Evolutionary conservation across 495 filamentous ascomycete genomes (phyloP).

Genomic region (Penicillium silybi): DNA sequence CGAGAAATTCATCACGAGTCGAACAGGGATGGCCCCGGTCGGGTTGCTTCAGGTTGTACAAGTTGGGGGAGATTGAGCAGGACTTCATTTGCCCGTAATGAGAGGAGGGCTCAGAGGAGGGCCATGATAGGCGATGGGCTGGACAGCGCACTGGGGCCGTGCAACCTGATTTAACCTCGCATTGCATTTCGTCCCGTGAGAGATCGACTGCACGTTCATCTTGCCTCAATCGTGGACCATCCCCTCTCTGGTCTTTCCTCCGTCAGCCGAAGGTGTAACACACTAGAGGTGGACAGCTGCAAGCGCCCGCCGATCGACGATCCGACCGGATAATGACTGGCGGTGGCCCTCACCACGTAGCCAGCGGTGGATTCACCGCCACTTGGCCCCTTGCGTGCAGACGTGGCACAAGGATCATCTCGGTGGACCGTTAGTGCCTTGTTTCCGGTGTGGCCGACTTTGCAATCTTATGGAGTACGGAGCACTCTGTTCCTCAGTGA

Average conservation of each 20-base stretch:
- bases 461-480: not conserved
- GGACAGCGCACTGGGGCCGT: conserved; percentile 11
- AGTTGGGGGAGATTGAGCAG: not conserved
- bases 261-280: conserved; percentile 21
- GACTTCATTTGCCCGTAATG: too few relatives aligned
- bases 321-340: conserved; percentile 30
- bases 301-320: conserved; percentile 31
- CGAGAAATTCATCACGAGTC: not conserved
- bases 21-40: not conserved
- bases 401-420: conserved; percentile 15
- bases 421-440: too few relatives aligned
- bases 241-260: conserved; percentile 8
- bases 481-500: not conserved
- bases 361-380: conserved; percentile 27
- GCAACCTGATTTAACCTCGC: conserved; percentile 32
- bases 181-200: conserved; percentile 32
- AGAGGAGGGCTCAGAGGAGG: not conserved
- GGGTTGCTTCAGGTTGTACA: not conserved
- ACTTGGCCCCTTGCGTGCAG: conserved; percentile 28
- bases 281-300: conserved; percentile 5
- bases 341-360: conserved; percentile 27
- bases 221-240: conserved; percentile 4
- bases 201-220: conserved; percentile 36
- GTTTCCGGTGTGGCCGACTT: too few relatives aligned
- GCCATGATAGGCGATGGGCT: too few relatives aligned